A percentile compares a stretch with the other conserved stretches of the same genome.
Conservation (phyloP, 306 rosid species). For the Pachyrhizus erosus region DNA sequence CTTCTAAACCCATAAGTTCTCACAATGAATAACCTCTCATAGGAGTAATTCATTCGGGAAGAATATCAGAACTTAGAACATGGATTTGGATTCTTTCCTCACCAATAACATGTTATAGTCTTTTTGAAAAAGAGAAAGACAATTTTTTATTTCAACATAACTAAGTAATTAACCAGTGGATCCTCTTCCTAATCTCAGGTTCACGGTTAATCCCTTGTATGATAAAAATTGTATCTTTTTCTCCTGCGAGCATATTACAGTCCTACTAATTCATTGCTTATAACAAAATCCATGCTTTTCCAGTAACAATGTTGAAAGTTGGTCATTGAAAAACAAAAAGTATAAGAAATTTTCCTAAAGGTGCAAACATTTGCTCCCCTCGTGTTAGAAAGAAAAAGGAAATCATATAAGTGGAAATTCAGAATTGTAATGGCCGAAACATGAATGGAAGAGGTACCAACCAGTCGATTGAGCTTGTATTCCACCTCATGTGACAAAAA, state of each 20-base stretch:
- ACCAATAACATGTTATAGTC: background rate
- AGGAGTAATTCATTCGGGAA: background rate
- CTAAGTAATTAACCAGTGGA: background rate
- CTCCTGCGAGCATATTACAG: background rate
- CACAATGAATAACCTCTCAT: background rate
- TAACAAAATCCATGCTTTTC: conserved; percentile 7
- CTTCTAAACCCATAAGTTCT: background rate
- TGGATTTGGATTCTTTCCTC: background rate
- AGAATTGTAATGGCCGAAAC: background rate
- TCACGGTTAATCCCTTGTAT: background rate
- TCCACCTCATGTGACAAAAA: conserved; percentile 48
- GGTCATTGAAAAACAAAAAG: background rate
- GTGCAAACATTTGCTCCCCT: background rate
- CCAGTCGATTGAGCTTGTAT: conserved; percentile 69
- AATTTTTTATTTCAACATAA: background rate
- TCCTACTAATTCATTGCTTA: background rate
- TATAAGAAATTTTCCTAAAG: background rate
- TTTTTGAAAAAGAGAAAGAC: background rate
- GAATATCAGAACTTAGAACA: background rate
- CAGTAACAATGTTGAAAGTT: background rate
- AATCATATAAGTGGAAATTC: background rate
- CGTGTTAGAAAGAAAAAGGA: background rate
- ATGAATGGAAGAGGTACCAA: conserved; percentile 43
- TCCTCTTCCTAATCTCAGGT: background rate
- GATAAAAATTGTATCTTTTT: background rate